phyloP scores from a whole-genome alignment of 202 grass and related monocot species.

The Elaeis oleifera region DNA sequence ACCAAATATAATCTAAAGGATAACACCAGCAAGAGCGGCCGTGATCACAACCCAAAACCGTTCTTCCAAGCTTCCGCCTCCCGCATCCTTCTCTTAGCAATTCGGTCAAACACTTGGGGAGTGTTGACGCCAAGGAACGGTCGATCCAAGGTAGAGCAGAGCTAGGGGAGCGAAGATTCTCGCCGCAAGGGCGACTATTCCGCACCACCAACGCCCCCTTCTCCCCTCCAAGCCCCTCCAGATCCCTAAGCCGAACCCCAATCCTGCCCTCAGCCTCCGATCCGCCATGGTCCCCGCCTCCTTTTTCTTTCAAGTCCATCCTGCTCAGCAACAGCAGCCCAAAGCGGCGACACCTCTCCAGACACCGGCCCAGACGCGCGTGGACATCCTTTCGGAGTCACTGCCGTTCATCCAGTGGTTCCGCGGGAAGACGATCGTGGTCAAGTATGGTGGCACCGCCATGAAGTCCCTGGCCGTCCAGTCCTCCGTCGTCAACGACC shows the following conservation, averaged over 20 bases:
- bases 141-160: too few relatives aligned
- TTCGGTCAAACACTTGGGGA: too few relatives aligned
- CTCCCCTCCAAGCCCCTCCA: constrained; percentile 7
- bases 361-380: constrained; percentile 36
- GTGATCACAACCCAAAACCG: too few relatives aligned
- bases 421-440: constrained; percentile 86
- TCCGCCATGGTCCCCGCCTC: background rate
- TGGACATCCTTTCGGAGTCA: constrained; percentile 74
- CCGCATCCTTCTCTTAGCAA: too few relatives aligned
- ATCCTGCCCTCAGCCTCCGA: constrained; percentile 8
- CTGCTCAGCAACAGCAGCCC: background rate
- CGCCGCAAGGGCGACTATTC: constrained; percentile 17
- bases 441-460: constrained; percentile 86
- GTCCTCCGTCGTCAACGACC: constrained; percentile 68
- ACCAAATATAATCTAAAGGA: too few relatives aligned
- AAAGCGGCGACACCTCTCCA: background rate
- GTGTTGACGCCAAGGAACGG: too few relatives aligned
- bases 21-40: too few relatives aligned
- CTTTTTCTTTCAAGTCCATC: constrained; percentile 15
- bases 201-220: constrained; percentile 11
- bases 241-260: background rate
- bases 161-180: background rate
- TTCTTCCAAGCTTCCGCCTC: too few relatives aligned
- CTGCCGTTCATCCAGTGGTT: constrained; percentile 93
- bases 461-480: constrained; percentile 76